Evolutionary conservation across 225 moss, liverwort and hornwort species (phyloP), one percentile per base, ranked within the genome.

Genomic region (Antitrichia curtipendula): DNA sequence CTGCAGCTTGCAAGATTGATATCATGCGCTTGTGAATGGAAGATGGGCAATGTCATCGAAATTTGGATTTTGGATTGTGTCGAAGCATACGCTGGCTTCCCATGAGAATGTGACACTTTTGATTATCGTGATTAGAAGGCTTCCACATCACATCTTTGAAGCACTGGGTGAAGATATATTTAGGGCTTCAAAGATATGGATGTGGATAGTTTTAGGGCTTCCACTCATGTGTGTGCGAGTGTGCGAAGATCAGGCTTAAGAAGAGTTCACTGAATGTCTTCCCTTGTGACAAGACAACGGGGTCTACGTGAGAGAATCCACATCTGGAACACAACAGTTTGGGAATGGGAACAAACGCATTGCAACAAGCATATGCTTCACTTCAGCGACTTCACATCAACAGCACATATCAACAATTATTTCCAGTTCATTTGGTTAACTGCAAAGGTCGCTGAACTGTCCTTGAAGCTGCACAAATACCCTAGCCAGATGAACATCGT

Each of bases 341-440:
- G 38, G 56, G n/a, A 38, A 38, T 25, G 38, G 13, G 38, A 78
- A 34, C 25, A 21, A 54, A 56, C 25, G 25, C 54, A 54, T 57
- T 27, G 38, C 57, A 28, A 18, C 36, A 6, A 40, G 40, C 12
- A 1, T 40, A 6, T 7, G 28, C 4, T 38, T 56, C 57, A 25
- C 38, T 57, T 28, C 56, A 16, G 25, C 25, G 38, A 38, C 56
- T 5, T 53, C 78, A 16, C 38, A 57, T 16, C 25, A 38, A 8
- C 27, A 38, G 1, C n/a, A 9, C n/a, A 23, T 9, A 36, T 53
- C 53, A 9, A 53, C 76, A 54, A 6, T 6, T 24, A 3, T 4
- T 25, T 38, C 0, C 11, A 7, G 5, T 4, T 10, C 0, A 25
- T 57, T 27, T 7, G 9, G 25, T 54, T 10, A 16, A n/a, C 6